These are phyloP conservation scores for Talaromyces sp. DNA, from an alignment of 2,329 filamentous ascomycete genomes.

Conservation along the genomic window DNA sequence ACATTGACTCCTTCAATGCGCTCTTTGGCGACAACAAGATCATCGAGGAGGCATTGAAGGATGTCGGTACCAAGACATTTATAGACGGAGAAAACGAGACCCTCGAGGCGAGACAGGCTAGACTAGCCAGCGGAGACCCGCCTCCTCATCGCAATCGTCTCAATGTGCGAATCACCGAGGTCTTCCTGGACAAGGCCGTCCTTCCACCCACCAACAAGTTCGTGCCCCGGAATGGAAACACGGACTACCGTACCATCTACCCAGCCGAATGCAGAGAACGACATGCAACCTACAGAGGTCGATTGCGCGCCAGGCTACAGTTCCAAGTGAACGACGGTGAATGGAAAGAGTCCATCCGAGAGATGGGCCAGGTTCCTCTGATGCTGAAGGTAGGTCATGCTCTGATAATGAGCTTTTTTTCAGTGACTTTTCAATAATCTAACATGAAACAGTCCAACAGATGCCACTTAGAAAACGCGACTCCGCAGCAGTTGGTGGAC, in stretches of 20 bases:
- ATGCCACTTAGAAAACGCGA: constrained; percentile 83
- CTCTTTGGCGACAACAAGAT: constrained; percentile 70
- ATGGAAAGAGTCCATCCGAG: constrained; percentile 72
- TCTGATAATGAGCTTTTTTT: background rate
- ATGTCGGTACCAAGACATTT: constrained; percentile 85
- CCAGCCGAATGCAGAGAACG: constrained; percentile 92
- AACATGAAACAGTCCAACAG: constrained; percentile 61
- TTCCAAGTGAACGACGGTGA: constrained; percentile 84
- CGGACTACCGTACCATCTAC: constrained; percentile 62
- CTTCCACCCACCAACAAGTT: constrained; percentile 79
- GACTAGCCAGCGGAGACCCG: constrained; percentile 49
- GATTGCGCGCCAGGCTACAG: constrained; percentile 75
- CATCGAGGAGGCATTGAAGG: constrained; percentile 68
- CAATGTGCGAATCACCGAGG: constrained; percentile 69
- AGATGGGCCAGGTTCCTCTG: constrained; percentile 82
- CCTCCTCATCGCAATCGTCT: constrained; percentile 64
- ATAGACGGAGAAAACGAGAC: constrained; percentile 65
- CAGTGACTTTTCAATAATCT: background rate
- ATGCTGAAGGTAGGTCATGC: constrained; percentile 70
- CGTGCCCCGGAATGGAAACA: constrained; percentile 54
- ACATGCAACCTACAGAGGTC: constrained; percentile 84
- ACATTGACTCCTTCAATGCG: constrained; percentile 93
- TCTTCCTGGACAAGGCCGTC: constrained; percentile 75
- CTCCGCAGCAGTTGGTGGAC: constrained; percentile 74
- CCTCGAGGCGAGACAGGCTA: constrained; percentile 29